phyloP scores from a whole-genome alignment of 169 alveolate species.

The Cryptosporidium parvum region DNA sequence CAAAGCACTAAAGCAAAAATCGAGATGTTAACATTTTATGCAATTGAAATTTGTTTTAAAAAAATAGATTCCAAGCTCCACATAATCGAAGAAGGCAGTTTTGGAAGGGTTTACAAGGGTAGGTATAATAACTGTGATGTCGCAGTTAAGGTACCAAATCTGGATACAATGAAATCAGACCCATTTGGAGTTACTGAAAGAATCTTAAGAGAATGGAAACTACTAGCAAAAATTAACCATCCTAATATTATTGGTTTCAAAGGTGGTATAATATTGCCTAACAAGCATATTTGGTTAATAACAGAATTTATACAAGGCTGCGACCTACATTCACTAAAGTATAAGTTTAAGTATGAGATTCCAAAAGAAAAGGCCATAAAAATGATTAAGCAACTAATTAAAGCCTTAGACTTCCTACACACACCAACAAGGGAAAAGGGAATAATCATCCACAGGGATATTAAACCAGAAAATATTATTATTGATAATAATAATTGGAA shows the following conservation, averaged over 20 bases:
- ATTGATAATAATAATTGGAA: constrained; percentile 82
- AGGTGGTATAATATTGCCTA: constrained; percentile 90
- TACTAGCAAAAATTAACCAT: constrained; percentile 85
- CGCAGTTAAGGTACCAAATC: constrained; percentile 90
- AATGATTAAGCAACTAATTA: constrained; percentile 90
- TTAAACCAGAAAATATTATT: constrained; percentile 87
- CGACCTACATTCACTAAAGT: constrained; percentile 88
- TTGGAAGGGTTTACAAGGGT: constrained; percentile 86
- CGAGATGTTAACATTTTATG: constrained; percentile 40
- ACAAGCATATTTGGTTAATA: constrained; percentile 89
- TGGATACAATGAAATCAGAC: constrained; percentile 85
- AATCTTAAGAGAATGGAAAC: constrained; percentile 89
- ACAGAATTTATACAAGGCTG: constrained; percentile 86
- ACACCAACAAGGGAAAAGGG: constrained; percentile 84
- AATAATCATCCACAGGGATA: constrained; percentile 85
- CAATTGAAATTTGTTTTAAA: background rate
- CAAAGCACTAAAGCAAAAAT: constrained; percentile 54
- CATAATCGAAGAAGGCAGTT: constrained; percentile 83
- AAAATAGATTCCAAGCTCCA: background rate
- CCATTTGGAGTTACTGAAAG: constrained; percentile 90
- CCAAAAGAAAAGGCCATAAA: constrained; percentile 78
- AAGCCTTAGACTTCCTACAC: constrained; percentile 85
- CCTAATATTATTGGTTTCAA: constrained; percentile 83
- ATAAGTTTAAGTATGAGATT: constrained; percentile 43
- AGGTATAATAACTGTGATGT: constrained; percentile 81